Evolutionary conservation across 305 asterid species (phyloP), one percentile per base, ranked within the genome.

Genomic region (Solanum chacoense): DNA sequence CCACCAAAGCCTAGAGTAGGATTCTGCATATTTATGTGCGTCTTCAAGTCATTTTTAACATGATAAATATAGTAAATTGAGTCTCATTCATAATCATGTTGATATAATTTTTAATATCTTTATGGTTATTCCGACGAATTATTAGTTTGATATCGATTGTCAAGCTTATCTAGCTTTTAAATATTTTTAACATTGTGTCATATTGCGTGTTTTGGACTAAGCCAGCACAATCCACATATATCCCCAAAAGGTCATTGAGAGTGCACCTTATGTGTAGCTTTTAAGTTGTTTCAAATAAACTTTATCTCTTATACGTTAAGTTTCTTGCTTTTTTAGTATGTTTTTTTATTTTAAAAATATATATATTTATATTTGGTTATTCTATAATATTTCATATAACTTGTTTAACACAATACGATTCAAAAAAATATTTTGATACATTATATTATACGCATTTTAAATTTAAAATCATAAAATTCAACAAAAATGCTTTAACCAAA

Each of bases 141-240:
- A 69, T 69, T 69, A 12, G 20, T 5, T 6, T 6, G 8, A 11
- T 65, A 65, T 9, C 12, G 0, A 22, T 63, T 63, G 12, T 22
- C 6, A 22, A 8, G 6, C 11, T 55, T 18, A 55, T 50, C 4
- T 8, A 18, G 4, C n/a, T 55, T 18, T 2, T 3, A 18, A 18
- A 55, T 55, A 18, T 3, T 55, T 55, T 18, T 55, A 55, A 18
- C 3, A 20, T 55, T 18, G 5, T 18, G 2, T 55, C 0, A 55
- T 7, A 7, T 55, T 20, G 11, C 4, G 1, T 7, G 24, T 7
- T 7, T 18, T 55, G 10, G 0, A 1, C 11, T 22, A 20, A 59
- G 5, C 26, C n/a, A n/a, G n/a, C n/a, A n/a, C n/a, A n/a, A n/a
- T n/a, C 1, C 6, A 0, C 1, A 8, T 63, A 22, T 63, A 8